Evolutionary conservation across 2,329 filamentous ascomycete species (phyloP), one percentile per base, ranked within the genome.

Genomic region (Magnaporthales sp.): DNA sequence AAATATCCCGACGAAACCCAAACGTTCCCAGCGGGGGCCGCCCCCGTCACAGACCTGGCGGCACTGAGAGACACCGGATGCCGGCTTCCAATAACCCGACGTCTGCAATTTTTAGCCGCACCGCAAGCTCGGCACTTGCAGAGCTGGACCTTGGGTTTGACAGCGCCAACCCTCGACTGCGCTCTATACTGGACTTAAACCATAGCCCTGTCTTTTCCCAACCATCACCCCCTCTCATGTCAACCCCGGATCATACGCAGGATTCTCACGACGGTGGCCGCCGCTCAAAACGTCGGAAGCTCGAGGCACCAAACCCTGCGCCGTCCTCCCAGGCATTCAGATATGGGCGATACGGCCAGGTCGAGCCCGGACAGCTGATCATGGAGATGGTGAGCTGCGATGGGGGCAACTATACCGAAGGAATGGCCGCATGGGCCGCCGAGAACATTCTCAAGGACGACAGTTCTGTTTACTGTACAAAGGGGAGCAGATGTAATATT

Each of bases 331-430:
- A 78, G 68, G 85, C 83, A 2, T 91, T 93, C 74, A 89, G 86
- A 69, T 98, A 97, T 75, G 94, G 93, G 26, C 89, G 88, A 72
- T 92, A 90, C 75, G 94, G 93, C 22, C 93, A 97, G 77, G 90
- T 96, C 19, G 91, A 95, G 68, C 86, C 92, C 0, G 93, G 93
- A 3, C 84, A 86, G 70, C 80, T 97, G 72, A 89, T 85, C 69
- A 92, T 97, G 91, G 91, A 97, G 74, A 88, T 97, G 69, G 85
- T 91, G 63, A 95, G 89, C 80, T 97, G 93, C 74, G 93, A 97
- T 75, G 93, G 92, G 56, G 93, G 93, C 60, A 82, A 87, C 67
- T 88, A 84, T 72, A 82, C 84, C 64, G 88, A 89, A 69, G 86
- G 67, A 3, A 89, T 71, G 78, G 13, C 56, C 24, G 81, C 66